A percentile compares a stretch with the other conserved stretches of the same genome.
Evolutionary conservation across 176 grass and related monocot genomes (phyloP).

Genomic region (Carex pumila): DNA sequence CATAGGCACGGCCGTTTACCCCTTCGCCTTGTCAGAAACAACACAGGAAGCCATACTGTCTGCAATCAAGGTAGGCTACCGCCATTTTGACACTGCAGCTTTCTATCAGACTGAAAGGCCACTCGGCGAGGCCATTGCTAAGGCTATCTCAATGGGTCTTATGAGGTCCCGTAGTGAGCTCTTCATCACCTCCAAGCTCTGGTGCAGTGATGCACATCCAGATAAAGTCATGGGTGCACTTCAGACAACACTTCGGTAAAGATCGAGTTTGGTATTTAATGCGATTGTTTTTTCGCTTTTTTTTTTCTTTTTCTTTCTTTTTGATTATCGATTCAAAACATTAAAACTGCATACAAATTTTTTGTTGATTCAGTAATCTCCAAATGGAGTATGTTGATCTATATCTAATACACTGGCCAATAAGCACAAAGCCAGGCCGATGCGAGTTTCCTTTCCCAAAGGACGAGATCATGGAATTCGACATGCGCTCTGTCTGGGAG

Average conservation of each 20-base stretch:
- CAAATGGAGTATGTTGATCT: constrained; percentile 29
- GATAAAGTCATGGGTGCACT: constrained; percentile 16
- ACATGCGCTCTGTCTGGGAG: constrained; percentile 17
- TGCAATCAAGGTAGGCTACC: constrained; percentile 28
- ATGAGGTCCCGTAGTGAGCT: constrained; percentile 18
- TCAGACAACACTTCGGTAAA: constrained; percentile 10
- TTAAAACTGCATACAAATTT: not conserved
- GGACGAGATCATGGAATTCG: constrained; percentile 15
- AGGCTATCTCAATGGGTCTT: constrained; percentile 8
- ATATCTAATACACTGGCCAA: constrained; percentile 27
- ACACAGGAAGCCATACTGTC: constrained; percentile 11
- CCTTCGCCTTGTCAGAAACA: not conserved
- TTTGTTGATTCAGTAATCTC: constrained; percentile 15
- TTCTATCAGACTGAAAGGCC: constrained; percentile 19
- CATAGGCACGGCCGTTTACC: constrained; percentile 27
- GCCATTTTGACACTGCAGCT: constrained; percentile 24
- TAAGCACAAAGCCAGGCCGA: constrained; percentile 1
- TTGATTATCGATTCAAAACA: too few relatives aligned
- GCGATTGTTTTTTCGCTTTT: not conserved
- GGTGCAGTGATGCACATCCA: constrained; percentile 18
- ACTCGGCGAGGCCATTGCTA: constrained; percentile 14
- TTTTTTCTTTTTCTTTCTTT: not conserved
- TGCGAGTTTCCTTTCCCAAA: not conserved
- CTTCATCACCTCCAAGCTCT: constrained; percentile 39
- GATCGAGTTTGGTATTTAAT: not conserved